Percentiles rank a stretch among this genome's conserved stretches.
Conservation (phyloP, 345 rosid species). For the Euphorbia tirucalli region DNA sequence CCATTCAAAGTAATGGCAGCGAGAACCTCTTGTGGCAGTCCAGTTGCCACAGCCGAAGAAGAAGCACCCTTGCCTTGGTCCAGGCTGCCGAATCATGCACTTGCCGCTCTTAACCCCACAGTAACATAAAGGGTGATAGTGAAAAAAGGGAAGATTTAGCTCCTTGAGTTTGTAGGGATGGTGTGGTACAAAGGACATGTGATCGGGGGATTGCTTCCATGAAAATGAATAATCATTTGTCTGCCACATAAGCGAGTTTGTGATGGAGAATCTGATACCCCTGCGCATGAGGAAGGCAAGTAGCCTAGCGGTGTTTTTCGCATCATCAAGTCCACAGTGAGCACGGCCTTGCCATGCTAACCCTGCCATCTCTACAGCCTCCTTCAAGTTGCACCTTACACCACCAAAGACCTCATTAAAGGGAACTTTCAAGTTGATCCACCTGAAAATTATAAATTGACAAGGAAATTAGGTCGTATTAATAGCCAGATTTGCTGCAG, state of each 20-base stretch:
- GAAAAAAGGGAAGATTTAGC: conserved; percentile 15
- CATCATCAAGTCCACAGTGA: conserved; percentile 47
- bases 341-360: conserved; percentile 48
- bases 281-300: conserved; percentile 34
- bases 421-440: conserved; percentile 48
- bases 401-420: conserved; percentile 39
- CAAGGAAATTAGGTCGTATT: neutral
- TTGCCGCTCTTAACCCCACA: conserved; percentile 41
- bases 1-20: conserved; percentile 42
- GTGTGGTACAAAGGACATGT: conserved; percentile 11
- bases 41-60: conserved; percentile 50
- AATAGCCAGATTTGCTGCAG: no score
- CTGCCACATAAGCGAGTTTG: conserved; percentile 36
- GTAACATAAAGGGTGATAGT: conserved; percentile 36
- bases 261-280: conserved; percentile 39
- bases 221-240: conserved; percentile 22
- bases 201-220: conserved; percentile 22
- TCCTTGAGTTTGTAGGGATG: conserved; percentile 25
- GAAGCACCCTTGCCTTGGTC: conserved; percentile 35
- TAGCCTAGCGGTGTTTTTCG: conserved; percentile 44
- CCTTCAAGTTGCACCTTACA: conserved; percentile 39
- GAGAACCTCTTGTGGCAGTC: conserved; percentile 34
- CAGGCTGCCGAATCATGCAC: conserved; percentile 37
- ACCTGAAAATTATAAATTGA: conserved; percentile 23
- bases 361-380: conserved; percentile 45